These are phyloP conservation scores for Schizochytrium sp. DNA, from an alignment of 108 stramenopile genomes.

Conservation along the genomic window DNA sequence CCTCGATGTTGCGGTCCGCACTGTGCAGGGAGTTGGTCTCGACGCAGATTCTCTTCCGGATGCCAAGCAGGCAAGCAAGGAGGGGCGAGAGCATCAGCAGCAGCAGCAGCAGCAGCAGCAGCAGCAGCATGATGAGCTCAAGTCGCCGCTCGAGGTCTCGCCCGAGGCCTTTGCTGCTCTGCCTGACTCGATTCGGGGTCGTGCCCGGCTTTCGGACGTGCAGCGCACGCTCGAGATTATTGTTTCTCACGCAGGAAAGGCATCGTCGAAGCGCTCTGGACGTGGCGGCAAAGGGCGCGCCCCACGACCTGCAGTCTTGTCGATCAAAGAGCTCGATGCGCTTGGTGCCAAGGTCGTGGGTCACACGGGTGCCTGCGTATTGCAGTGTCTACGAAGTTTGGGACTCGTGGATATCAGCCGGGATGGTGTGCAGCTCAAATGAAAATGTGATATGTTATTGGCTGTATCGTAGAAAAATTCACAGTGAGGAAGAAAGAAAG, in stretches of 20 bases:
- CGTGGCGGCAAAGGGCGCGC: not conserved
- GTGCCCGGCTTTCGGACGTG: not conserved
- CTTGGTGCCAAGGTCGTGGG: not conserved
- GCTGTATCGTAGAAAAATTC: too few relatives aligned
- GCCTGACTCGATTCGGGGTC: slow-evolving; percentile 1
- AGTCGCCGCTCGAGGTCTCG: not conserved
- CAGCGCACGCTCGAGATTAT: not conserved
- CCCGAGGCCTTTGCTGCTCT: not conserved
- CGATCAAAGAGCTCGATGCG: not conserved
- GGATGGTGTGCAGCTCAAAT: not conserved
- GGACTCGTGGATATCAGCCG: not conserved
- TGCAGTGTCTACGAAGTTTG: not conserved
- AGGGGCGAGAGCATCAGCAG: not conserved
- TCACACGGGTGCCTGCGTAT: not conserved
- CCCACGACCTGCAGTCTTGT: not conserved
- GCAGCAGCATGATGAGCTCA: not conserved
- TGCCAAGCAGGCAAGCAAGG: too few relatives aligned
- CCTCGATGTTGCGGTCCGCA: not conserved
- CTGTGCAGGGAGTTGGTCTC: not conserved
- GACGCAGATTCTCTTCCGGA: too few relatives aligned
- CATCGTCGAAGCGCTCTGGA: not conserved
- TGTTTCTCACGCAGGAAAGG: not conserved
- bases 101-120: not conserved
- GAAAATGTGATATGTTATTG: too few relatives aligned
- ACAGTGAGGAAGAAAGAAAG: too few relatives aligned